A percentile compares a stretch with the other conserved stretches of the same genome.
These are phyloP conservation scores for Termitomyces bulborhizus DNA, from an alignment of 768 basidiomycete species.

Conservation along the genomic window DNA sequence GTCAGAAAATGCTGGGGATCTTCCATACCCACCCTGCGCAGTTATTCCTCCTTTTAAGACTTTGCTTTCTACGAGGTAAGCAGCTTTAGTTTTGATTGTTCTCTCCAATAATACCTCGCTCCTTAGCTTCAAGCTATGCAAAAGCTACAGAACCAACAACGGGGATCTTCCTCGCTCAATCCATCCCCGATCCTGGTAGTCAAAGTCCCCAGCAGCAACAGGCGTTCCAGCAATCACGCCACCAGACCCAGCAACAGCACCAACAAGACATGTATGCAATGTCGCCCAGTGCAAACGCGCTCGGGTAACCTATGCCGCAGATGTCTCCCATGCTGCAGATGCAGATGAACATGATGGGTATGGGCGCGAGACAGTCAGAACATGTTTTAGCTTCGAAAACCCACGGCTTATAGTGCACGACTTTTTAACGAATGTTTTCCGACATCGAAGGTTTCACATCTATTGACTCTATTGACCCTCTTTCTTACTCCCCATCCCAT, in stretches of 20 bases:
- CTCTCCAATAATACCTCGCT: not conserved
- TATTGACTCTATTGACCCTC: not conserved
- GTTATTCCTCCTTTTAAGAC: conserved; percentile 92
- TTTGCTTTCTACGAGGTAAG: conserved; percentile 87
- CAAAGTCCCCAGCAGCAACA: conserved; percentile 35
- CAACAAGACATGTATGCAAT: conserved; percentile 37
- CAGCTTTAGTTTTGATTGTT: not conserved
- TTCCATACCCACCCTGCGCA: conserved; percentile 91
- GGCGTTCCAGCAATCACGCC: conserved; percentile 15
- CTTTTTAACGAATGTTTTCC: not conserved
- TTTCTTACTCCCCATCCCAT: not conserved
- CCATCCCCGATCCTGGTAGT: conserved; percentile 25
- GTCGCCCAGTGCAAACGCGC: conserved; percentile 41
- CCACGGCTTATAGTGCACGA: not conserved
- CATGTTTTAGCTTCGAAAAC: conserved; percentile 20
- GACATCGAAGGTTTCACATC: not conserved
- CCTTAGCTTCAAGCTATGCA: conserved; percentile 79
- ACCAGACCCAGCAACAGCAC: conserved; percentile 28
- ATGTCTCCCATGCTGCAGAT: conserved; percentile 59
- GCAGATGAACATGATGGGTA: conserved; percentile 45
- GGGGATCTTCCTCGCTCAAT: conserved; percentile 28
- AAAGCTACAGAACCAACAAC: conserved; percentile 45
- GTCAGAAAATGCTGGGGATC: conserved; percentile 93
- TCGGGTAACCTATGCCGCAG: conserved; percentile 51
- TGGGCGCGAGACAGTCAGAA: conserved; percentile 39